phyloP scores from a whole-genome alignment of 495 filamentous ascomycete species.

The Penicillium steckii region DNA sequence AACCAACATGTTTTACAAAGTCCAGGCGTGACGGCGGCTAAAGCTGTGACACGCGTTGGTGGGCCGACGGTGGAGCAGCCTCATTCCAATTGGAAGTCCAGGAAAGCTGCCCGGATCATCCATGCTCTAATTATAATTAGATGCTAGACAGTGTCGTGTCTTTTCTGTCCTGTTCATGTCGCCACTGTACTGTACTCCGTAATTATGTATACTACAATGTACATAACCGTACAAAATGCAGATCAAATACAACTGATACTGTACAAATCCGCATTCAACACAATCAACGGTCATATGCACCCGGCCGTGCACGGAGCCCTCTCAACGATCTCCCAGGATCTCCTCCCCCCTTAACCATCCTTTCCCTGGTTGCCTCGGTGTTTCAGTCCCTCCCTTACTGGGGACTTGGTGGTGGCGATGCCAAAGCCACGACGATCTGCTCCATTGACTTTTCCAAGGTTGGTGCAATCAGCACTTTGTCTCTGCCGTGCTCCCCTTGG shows the following conservation, averaged over 20 bases:
- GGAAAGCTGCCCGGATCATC: slow-evolving; percentile 12
- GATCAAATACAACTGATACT: background rate
- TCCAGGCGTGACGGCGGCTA: slow-evolving; percentile 10
- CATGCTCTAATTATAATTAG: slow-evolving; percentile 17
- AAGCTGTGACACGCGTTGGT: slow-evolving; percentile 31
- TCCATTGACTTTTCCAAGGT: slow-evolving; percentile 5
- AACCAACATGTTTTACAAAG: slow-evolving; percentile 8
- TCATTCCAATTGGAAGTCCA: slow-evolving; percentile 24
- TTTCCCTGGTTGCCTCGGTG: slow-evolving; percentile 3
- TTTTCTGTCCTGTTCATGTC: background rate
- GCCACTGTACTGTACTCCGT: background rate
- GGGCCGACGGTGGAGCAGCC: slow-evolving; percentile 17
- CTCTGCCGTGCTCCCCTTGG: slow-evolving; percentile 1
- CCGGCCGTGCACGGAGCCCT: slow-evolving; percentile 8
- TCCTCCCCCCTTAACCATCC: background rate
- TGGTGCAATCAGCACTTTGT: slow-evolving; percentile 5
- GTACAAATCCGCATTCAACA: background rate
- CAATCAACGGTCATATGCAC: slow-evolving; percentile 1
- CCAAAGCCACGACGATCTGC: background rate
- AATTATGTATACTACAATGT: background rate
- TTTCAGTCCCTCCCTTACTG: slow-evolving; percentile 9
- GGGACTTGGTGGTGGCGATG: slow-evolving; percentile 15
- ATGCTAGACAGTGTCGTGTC: too few relatives aligned
- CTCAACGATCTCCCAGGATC: background rate
- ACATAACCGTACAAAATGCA: background rate